Conservation (phyloP, 2,329 filamentous ascomycete species). For the Aspergillus viridinutans region DNA sequence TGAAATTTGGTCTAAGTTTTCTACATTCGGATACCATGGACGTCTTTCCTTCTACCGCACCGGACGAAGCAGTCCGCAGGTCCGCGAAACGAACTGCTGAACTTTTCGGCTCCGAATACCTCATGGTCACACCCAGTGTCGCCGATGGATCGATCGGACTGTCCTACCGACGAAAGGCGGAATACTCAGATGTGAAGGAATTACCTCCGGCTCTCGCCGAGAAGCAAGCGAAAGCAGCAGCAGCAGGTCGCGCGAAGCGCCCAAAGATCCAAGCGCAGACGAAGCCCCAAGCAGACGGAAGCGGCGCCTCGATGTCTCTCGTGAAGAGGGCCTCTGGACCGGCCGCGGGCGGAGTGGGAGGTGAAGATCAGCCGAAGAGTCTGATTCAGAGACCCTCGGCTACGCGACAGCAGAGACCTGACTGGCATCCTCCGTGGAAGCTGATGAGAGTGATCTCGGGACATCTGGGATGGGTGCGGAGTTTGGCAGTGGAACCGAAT, state of each 20-base stretch:
- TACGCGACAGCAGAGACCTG: conserved; percentile 68
- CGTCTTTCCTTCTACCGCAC: conserved; percentile 23
- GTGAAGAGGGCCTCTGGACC: conserved; percentile 36
- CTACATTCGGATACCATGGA: conserved; percentile 24
- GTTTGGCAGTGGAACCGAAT: conserved; percentile 84
- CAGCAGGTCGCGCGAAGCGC: conserved; percentile 60
- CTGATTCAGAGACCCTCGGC: conserved; percentile 59
- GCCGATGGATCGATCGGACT: conserved; percentile 40
- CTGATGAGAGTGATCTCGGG: conserved; percentile 96
- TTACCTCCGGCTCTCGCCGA: conserved; percentile 74
- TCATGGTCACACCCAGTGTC: conserved; percentile 42
- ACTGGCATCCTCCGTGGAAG: conserved; percentile 99
- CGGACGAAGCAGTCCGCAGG: conserved; percentile 37
- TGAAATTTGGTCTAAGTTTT: background rate
- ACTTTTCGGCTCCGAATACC: conserved; percentile 46
- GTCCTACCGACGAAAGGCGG: conserved; percentile 48
- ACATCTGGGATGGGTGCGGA: conserved; percentile 90
- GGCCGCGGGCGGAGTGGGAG: conserved; percentile 30
- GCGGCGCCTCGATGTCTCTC: conserved; percentile 55
- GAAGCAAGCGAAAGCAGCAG: conserved; percentile 67
- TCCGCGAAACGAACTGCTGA: conserved; percentile 45
- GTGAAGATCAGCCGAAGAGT: conserved; percentile 51
- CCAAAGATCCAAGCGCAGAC: conserved; percentile 49
- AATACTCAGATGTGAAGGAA: conserved; percentile 74
- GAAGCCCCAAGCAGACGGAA: conserved; percentile 49